Base-by-base conservation (phyloP, 2,329 filamentous ascomycete genomes). In the Emericellopsis atlantica region DNA sequence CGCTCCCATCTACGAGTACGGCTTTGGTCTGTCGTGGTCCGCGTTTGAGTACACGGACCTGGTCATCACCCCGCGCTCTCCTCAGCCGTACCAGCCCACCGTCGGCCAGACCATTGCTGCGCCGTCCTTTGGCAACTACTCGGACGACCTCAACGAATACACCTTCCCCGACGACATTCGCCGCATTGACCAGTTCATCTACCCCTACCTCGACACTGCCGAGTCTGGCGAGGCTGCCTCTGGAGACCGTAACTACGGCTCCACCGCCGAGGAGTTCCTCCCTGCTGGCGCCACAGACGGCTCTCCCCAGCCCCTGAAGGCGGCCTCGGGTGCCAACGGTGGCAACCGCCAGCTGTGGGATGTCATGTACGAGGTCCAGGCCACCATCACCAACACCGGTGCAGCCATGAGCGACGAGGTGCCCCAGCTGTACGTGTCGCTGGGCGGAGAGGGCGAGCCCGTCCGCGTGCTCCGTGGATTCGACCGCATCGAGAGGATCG, bases 1-100 rank as follows among this genome's bases (percentile, higher is more conserved):
- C 29, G 74, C 75, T 2, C 84, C 85, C 1, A 74, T 84, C 46
- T 92, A 80, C 59, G 84, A 89, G 54, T 93, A 92, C 50, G 86
- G 86, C 7, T 84, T 74, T 51, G 87, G 87, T 42, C 66, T 93
- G 11, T 84, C 77, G 4, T 93, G 92, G 69, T 87, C 84, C 1
- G 85, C 72, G 3, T 90, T 93, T 54, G 59, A 74, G 41, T 87
- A 87, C 64, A 76, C 80, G n/a, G 67, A 84, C 55, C 61, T 92
- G 29, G 57, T 67, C 24, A 62, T 87, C 29, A 51, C 64, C 47
- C 71, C 72, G 49, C 59, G 62, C 37, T 51, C 64, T n/a, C 67
- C 66, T 2, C 57, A 56, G 16, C 52, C 65, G 0, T 85, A 84
- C 63, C 51, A 49, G 8, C 72, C 83, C 0, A 77, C 78, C 0